Evolutionary conservation across 2,329 filamentous ascomycete species (phyloP), one percentile per base, ranked within the genome.

Genomic region (Arthroderma sp.): DNA sequence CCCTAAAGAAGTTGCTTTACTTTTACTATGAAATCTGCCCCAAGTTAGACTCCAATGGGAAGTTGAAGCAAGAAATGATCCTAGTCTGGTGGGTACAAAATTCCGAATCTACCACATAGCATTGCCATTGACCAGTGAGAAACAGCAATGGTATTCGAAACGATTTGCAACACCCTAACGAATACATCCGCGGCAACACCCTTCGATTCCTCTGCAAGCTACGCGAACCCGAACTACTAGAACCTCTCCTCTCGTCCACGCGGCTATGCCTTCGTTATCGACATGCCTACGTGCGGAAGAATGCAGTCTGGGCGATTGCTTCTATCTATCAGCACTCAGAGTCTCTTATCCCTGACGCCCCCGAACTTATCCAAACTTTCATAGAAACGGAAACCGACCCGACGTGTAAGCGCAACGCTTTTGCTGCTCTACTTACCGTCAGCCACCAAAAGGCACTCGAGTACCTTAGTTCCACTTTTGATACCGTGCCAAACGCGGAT

Each of bases 1-100:
- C 83, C 36, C 73, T 98, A 58, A 98, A 98, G 78, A 98, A 98
- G 73, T 76, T 98, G 49, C 77, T 98, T 45, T 98, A 98, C 70
- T 91, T 98, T 66, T 98, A 98, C 72, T 95, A 96, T 64, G 91
- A 98, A 69, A 91, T 96, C 63, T 96, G 91, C 65, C 91, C 89
- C 36, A 98, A 98, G 71, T 80, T 87, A 47, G 91, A 98, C 66
- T 74, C 81, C 44, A 81, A 74, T 61, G 91, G 91, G 59, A 98
- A 96, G 75, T 72, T 98, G 52, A 95, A 95, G 74, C 91, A 98
- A 69, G 91, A 98, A 70, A 96, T 95, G 86, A 98, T 98, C 64
- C 71, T 98, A 59, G 91, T 98, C 57, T 98, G 91, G 89, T 95
- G 69, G 55, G 73, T 46, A 42, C 37, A 32, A 37, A 15, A 22